Base-by-base conservation (phyloP, 2,329 filamentous ascomycete species). In the Alternaria gaisen region DNA sequence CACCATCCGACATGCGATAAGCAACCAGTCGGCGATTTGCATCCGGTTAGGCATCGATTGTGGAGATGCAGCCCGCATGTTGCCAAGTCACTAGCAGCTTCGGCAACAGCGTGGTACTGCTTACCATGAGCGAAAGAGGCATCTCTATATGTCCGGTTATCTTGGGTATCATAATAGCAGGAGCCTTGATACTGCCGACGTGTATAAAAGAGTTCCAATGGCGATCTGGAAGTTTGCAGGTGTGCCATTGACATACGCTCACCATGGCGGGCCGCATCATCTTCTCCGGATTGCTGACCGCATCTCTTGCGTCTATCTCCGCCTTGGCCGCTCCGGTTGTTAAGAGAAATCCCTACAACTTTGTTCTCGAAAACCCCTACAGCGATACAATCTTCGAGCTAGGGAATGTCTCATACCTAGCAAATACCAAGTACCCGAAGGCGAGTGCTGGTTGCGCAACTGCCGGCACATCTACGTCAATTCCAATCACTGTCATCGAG, bases 381-480 rank as follows among this genome's bases (percentile, higher is more conserved):
- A 72, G 77, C 16, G 73, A 75, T 63, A 65, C 73, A 7, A 67
- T 77, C 30, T 80, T 81, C 58, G 65, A 68, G 30, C 72, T 81
- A 3, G 79, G 79, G 10, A 71, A 79, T 41, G 58, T 71, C 28
- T 75, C 77, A 9, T 81, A 80, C 61, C 64, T 81, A 1, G 78
- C 78, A 1, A 78, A 78, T 53, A 66, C 72, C 8, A 71, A 67
- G 38, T 57, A 78, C 32, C 77, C 79, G 2, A 75, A 73, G 47
- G 72, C 59, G 11, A 59, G 38, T 12, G 58, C 61, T 11, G 40
- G 68, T 2, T 32, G 43, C 12, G 32, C 53, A 10, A 53, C 58
- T 34, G 48, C 63, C 10, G 34, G 43, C 16, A 28, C 59, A 5
- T 28, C 51, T 4, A 54, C 63, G 5, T 22, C 56, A 10, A 32